Evolutionary conservation across 805 yeast genomes (phyloP), one percentile per base, ranked within the genome.

Genomic region (Suhomyces faveliae): DNA sequence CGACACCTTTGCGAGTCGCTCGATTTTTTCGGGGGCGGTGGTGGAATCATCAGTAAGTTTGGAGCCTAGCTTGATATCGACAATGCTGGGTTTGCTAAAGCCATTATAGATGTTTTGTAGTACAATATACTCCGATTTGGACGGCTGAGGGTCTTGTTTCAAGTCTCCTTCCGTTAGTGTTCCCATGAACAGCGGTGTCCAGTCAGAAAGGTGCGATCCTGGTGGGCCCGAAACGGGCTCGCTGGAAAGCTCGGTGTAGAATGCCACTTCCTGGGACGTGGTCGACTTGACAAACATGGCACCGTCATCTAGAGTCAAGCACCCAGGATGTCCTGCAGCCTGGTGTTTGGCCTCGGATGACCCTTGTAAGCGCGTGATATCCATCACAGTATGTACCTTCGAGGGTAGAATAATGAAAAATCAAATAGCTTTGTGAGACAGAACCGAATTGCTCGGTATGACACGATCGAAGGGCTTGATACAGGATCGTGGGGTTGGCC

Each of bases 291-390:
- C 79, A 54, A 91, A 85, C 12, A 92, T 68, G 6, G 80, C 66
- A 0, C 90, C 96, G 35, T 78, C 79, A 5, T 64, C 76, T 52
- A 82, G 82, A 4, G 80, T 78, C 46, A 89, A 56, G 2, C 86
- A 79, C 0, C 96, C 98, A 5, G 76, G 87, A 59, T 92, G 99
- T 5, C 99, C 99, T 0, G 97, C 98, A 2, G 94, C 98, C 66
- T 83, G 86, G 59, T 87, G 88, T n/a, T 21, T 29, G 23, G 44
- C 44, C 38, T 10, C 15, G 10, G 27, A 17, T n/a, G 43, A 15
- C 20, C 29, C 29, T 23, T 22, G 5, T n/a, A 39, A 19, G 15
- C 29, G 30, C 25, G 42, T 7, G 10, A 21, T 8, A 19, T 21
- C 29, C 42, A 39, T n/a, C n/a, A n/a, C n/a, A n/a, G n/a, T 40